Evolutionary conservation across 148 eudicot genomes (phyloP), one percentile per base, ranked within the genome.

Genomic region (Rhododendron mucronatum): DNA sequence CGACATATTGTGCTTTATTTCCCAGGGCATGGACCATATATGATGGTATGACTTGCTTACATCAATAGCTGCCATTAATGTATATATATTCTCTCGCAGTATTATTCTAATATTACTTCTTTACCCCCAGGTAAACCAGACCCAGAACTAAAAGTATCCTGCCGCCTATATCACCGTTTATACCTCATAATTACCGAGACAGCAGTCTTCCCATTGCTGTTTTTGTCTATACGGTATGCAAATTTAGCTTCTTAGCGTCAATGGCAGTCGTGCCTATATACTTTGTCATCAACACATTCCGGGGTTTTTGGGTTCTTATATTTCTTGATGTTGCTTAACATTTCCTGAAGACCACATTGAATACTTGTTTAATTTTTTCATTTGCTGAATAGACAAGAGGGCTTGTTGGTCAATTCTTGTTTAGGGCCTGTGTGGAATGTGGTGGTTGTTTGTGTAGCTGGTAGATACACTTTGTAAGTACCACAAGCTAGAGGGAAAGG

Each of bases 21-120:
- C 99, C 99, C 65, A 91, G 99, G 89, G 96, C 98, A 81, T 95
- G 99, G 99, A 97, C 99, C 13, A 90, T 97, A 87, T 97, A 97
- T 92, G 99, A 97, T 88, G 99, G 98, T 96, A 90, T 41, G 20
- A 81, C 89, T 82, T 65, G 78, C 37, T 28, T 71, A 77, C 45
- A 21, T 55, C 81, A 16, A 78, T 82, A 21, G 47, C 12, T 83
- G 7, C 21, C 55, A 76, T 50, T 26, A 6, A 63, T 12, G n/a
- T 30, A 41, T 48, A 59, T 81, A 28, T 35, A 30, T 30, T 83
- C 74, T 0, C n/a, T 26, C 14, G 21, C 21, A 23, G 33, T 77
- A 44, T 83, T 28, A 71, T 63, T 77, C 73, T 59, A 82, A 63
- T 87, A 8, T 80, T 86, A 57, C 39, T 50, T 77, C 28, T 37